Base-by-base conservation (phyloP, 345 rosid species). In the Pugionium dolabratum region DNA sequence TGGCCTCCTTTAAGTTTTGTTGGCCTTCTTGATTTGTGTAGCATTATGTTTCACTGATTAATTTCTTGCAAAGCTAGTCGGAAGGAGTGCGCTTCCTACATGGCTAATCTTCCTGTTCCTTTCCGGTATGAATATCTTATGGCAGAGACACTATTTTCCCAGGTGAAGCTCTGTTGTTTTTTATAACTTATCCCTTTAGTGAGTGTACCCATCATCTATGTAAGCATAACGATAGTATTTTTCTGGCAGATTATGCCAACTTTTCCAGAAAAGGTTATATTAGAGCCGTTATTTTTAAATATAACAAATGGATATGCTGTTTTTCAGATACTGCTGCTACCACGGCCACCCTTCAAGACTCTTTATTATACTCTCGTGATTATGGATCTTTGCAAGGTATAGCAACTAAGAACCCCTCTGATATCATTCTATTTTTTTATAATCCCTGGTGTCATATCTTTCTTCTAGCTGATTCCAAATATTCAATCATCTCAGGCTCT, bases 371-470 rank as follows among this genome's bases (percentile, higher is more conserved):
- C 96, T 2, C 85, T 83, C 70, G 96, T 94, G 64, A 91, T 94
- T 61, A 88, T 94, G 89, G 99, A 94, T 78, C 95, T 94, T 47
- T 94, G 99, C 76, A 94, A 94, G 99, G 99, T 94, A 75, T 94
- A 75, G 9, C 37, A 69, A 50, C 52, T 28, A 49, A 45, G 28
- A 46, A 29, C 37, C 60, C 52, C 29, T 47, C 9, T 64, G 63
- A n/a, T n/a, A 27, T 59, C 50, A 4, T 66, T 42, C 0, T 1
- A 59, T 46, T 18, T 4, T 54, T 54, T 35, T 58, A 29, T 7
- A 39, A 61, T 62, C 10, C 6, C 6, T 48, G 45, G n/a, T 72
- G 45, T 6, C 59, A 44, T 44, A 31, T 60, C 28, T 64, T 44
- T 70, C 41, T 49, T 30, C 2, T 9, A 49, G 52, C 67, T 63